Percentiles rank a stretch among this genome's conserved stretches.
Conservation (phyloP, 1,284 basidiomycete genomes). For the Apiotrichum domesticum region DNA sequence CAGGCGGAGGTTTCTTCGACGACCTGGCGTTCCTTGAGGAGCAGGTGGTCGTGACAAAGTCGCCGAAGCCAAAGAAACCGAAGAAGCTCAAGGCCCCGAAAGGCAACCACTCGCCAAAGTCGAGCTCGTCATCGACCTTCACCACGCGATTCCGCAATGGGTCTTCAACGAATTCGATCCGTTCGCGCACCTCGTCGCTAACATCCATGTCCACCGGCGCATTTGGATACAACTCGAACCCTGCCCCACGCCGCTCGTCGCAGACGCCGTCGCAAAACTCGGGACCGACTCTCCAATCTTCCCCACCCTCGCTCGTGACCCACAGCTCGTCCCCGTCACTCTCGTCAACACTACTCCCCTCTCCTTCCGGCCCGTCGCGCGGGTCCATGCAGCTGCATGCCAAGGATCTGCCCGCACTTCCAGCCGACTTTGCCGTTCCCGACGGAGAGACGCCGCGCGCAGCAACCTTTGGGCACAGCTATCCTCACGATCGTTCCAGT, state of each 20-base stretch:
- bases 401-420: background rate
- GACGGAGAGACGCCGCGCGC: background rate
- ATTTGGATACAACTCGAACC: background rate
- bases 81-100: background rate
- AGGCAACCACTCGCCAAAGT: background rate
- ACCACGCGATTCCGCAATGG: background rate
- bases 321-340: background rate
- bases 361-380: background rate
- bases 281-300: background rate
- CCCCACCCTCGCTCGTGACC: background rate
- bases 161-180: background rate
- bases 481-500: background rate
- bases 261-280: background rate
- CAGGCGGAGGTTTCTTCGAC: background rate
- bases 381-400: background rate
- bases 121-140: background rate
- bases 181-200: background rate
- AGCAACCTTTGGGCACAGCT: background rate
- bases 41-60: background rate
- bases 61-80: background rate
- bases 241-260: background rate
- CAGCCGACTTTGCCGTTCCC: background rate
- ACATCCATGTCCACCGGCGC: background rate
- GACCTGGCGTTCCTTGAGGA: background rate
- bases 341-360: background rate